These are phyloP conservation scores for Phytophthora pisi DNA, from an alignment of 352 stramenopile species.

Conservation along the genomic window DNA sequence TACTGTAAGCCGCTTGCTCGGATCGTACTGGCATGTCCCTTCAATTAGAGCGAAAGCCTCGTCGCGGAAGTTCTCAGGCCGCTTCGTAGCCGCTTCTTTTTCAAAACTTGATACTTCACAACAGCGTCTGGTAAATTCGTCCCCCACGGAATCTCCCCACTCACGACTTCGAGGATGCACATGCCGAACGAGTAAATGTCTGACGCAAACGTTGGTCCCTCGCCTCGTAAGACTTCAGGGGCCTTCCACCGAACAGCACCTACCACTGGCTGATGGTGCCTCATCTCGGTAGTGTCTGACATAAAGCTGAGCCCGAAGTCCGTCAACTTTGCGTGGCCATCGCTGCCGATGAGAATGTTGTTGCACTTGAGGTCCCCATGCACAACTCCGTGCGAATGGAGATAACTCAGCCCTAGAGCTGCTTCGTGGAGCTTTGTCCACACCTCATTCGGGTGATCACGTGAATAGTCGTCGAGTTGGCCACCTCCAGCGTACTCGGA, in stretches of 20 bases:
- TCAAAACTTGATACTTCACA: background rate
- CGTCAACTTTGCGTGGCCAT: background rate
- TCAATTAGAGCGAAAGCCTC: background rate
- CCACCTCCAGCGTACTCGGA: constrained; percentile 18
- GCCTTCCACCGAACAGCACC: background rate
- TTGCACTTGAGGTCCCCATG: constrained; percentile 35
- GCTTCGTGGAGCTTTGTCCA: constrained; percentile 30
- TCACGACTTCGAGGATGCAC: background rate
- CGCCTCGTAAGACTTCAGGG: background rate
- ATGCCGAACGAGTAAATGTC: background rate
- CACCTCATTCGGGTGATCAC: constrained; percentile 1
- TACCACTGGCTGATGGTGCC: background rate
- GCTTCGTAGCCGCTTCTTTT: background rate
- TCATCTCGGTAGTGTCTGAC: background rate
- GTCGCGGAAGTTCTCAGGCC: background rate
- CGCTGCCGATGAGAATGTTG: constrained; percentile 8
- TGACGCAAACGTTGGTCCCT: background rate
- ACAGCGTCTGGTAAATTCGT: background rate
- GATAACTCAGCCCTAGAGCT: constrained; percentile 53
- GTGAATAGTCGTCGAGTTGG: constrained; percentile 7
- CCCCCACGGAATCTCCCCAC: background rate
- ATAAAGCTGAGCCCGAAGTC: background rate
- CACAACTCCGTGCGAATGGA: constrained; percentile 43
- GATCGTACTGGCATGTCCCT: background rate
- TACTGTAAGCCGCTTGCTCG: background rate